Conservation (phyloP, 495 filamentous ascomycete species). For the Penicillium dipodomyicola region DNA sequence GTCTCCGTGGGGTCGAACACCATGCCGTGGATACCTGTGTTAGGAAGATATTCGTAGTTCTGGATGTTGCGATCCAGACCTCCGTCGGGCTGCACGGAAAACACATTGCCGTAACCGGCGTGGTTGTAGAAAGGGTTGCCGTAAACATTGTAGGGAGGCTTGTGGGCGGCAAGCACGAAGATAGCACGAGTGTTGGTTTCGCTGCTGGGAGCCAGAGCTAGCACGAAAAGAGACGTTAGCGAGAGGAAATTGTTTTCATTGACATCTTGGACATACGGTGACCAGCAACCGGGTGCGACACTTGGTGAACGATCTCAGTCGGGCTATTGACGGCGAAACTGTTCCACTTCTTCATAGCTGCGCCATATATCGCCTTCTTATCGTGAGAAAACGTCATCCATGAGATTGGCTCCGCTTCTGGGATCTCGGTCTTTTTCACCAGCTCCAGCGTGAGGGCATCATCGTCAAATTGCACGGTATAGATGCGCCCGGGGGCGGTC, state of each 20-base stretch:
- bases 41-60: slow-evolving; percentile 70
- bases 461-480: slow-evolving; percentile 80
- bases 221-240: background rate
- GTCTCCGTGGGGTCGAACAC: slow-evolving; percentile 81
- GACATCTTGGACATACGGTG: slow-evolving; percentile 46
- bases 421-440: slow-evolving; percentile 75
- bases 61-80: slow-evolving; percentile 66
- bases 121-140: slow-evolving; percentile 84
- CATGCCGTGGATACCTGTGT: slow-evolving; percentile 84
- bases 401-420: slow-evolving; percentile 78
- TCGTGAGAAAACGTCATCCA: slow-evolving; percentile 88
- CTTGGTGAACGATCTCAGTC: slow-evolving; percentile 73
- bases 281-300: slow-evolving; percentile 66
- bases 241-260: background rate
- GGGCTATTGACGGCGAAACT: slow-evolving; percentile 73
- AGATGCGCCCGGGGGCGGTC: slow-evolving; percentile 82
- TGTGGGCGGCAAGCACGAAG: slow-evolving; percentile 73
- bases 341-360: slow-evolving; percentile 87
- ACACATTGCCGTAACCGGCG: slow-evolving; percentile 76
- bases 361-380: slow-evolving; percentile 80
- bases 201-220: slow-evolving; percentile 63
- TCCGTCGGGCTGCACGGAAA: slow-evolving; percentile 63
- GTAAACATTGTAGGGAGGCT: slow-evolving; percentile 77
- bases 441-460: slow-evolving; percentile 66
- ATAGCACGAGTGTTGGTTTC: slow-evolving; percentile 81